phyloP scores from a whole-genome alignment of 2,329 filamentous ascomycete genomes.

The Nemania sp. region DNA sequence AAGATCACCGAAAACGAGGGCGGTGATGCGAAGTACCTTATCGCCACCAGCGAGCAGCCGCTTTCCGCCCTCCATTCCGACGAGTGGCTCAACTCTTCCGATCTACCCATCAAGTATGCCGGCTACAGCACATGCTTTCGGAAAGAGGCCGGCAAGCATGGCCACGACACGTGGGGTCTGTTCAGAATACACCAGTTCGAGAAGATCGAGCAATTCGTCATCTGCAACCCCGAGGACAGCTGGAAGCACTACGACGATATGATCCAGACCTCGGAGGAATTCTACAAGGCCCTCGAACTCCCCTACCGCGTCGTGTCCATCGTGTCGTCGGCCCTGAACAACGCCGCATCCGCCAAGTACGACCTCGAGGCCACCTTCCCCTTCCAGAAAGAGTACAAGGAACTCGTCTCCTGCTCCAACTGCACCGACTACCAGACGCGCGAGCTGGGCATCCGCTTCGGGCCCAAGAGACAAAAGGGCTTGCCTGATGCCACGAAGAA shows the following conservation, averaged over 20 bases:
- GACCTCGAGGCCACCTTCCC: constrained; percentile 97
- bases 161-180: constrained; percentile 95
- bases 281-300: constrained; percentile 86
- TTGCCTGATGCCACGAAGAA: constrained; percentile 63
- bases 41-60: constrained; percentile 90
- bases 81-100: constrained; percentile 85
- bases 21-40: constrained; percentile 63
- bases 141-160: constrained; percentile 90
- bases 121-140: constrained; percentile 96
- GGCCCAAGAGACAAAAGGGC: constrained; percentile 83
- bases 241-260: constrained; percentile 95
- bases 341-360: constrained; percentile 87
- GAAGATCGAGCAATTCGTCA: constrained; percentile 65
- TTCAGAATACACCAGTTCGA: constrained; percentile 88
- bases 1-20: constrained; percentile 86
- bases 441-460: constrained; percentile 89
- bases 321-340: constrained; percentile 94
- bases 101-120: constrained; percentile 89
- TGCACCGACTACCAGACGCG: constrained; percentile 97
- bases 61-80: constrained; percentile 90
- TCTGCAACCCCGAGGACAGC: constrained; percentile 75
- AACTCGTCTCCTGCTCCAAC: constrained; percentile 73
- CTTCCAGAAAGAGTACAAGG: constrained; percentile 97
- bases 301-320: constrained; percentile 93
- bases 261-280: constrained; percentile 89